Percentiles rank a stretch among this genome's conserved stretches.
Conservation (phyloP, 129 eudicot species). For the Rutidosis leptorrhynchoides region DNA sequence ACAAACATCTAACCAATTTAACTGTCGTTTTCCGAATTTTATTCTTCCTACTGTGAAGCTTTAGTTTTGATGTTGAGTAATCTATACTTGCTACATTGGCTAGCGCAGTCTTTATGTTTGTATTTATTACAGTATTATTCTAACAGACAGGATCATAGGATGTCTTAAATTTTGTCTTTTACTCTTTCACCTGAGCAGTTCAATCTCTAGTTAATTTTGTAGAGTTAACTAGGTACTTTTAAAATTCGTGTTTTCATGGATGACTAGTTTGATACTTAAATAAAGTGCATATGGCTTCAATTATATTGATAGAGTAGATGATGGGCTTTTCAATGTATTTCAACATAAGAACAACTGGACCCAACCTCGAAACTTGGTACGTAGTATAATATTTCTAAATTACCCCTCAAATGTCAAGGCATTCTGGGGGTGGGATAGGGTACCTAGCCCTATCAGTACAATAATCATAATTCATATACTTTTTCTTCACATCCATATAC, state of each 20-base stretch:
- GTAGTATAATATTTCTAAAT: neutral
- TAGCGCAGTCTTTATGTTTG: neutral
- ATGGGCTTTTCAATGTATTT: neutral
- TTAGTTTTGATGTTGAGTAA: no score
- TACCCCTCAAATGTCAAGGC: slow-evolving; percentile 19
- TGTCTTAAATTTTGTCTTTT: neutral
- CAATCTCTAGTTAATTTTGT: neutral
- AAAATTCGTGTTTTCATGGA: no score
- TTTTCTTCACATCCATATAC: slow-evolving; percentile 32
- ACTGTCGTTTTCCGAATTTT: no score
- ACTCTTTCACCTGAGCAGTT: neutral
- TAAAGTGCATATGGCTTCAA: neutral
- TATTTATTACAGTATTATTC: neutral
- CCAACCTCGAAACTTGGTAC: neutral
- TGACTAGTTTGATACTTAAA: neutral
- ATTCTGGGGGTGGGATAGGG: slow-evolving; percentile 60
- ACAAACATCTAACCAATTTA: no score
- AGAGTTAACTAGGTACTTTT: neutral
- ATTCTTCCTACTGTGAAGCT: no score
- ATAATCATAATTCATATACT: slow-evolving; percentile 68
- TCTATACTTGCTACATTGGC: no score
- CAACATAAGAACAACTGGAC: neutral
- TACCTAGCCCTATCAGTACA: slow-evolving; percentile 50
- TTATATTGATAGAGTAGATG: slow-evolving; percentile 4
- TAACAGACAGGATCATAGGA: neutral